phyloP scores from a whole-genome alignment of 2,329 filamentous ascomycete genomes.

The Cytospora piceicola region DNA sequence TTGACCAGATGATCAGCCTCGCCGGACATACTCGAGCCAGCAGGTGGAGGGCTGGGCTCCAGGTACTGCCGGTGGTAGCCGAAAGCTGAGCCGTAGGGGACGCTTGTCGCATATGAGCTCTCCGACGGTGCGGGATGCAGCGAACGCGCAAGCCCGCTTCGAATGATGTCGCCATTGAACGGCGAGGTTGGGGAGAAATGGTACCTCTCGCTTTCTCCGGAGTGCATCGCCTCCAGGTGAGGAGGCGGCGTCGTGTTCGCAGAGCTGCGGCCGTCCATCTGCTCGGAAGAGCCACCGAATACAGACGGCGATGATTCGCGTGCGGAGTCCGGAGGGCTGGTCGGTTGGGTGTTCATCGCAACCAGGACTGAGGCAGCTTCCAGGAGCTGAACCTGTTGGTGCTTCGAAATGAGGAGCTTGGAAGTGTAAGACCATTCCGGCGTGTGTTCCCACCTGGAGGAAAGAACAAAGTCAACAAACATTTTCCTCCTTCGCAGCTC shows the following conservation, averaged over 20 bases:
- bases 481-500: constrained; percentile 40
- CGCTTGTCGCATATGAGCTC: constrained; percentile 56
- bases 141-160: constrained; percentile 70
- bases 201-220: constrained; percentile 40
- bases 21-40: constrained; percentile 73
- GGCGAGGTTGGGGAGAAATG: constrained; percentile 53
- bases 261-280: constrained; percentile 78
- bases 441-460: constrained; percentile 95
- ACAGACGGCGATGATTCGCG: constrained; percentile 76
- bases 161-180: constrained; percentile 62
- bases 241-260: constrained; percentile 92
- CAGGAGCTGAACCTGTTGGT: constrained; percentile 96
- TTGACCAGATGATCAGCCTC: constrained; percentile 89
- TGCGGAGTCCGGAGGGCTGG: constrained; percentile 67
- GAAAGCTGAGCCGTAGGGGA: constrained; percentile 53
- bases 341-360: constrained; percentile 71
- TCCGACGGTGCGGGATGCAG: constrained; percentile 73
- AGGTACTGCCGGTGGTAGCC: constrained; percentile 72
- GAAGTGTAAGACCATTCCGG: constrained; percentile 97
- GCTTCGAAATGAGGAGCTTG: constrained; percentile 97
- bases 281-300: constrained; percentile 75
- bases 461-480: constrained; percentile 46
- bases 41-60: constrained; percentile 77
- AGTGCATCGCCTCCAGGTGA: constrained; percentile 65
- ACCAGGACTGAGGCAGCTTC: constrained; percentile 97